phyloP scores from a whole-genome alignment of 768 basidiomycete species.

The Trametes villosa region DNA sequence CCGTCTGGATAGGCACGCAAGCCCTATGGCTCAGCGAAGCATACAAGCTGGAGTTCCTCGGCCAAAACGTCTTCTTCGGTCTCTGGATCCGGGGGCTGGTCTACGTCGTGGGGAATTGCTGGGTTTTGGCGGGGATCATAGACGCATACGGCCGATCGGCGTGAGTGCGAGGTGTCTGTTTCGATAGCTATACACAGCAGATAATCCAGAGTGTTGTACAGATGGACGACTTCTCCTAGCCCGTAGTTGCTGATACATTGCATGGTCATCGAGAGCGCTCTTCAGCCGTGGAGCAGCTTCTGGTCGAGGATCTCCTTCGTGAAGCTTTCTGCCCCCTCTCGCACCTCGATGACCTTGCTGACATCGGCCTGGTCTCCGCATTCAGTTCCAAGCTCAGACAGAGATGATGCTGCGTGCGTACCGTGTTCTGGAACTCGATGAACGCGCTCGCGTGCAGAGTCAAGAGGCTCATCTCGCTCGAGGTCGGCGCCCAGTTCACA shows the following conservation, averaged over 20 bases:
- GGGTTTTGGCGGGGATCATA: conserved; percentile 76
- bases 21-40: conserved; percentile 91
- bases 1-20: conserved; percentile 78
- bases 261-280: neutral
- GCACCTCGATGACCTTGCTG: conserved; percentile 78
- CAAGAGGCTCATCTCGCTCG: conserved; percentile 73
- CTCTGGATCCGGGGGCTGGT: conserved; percentile 81
- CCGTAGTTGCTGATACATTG: neutral
- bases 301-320: conserved; percentile 74
- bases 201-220: conserved; percentile 15
- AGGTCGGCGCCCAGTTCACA: conserved; percentile 85
- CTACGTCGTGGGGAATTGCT: conserved; percentile 77
- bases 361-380: conserved; percentile 60
- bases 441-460: conserved; percentile 84
- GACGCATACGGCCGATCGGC: conserved; percentile 40
- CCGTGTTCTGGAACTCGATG: conserved; percentile 78
- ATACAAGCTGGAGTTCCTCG: conserved; percentile 89
- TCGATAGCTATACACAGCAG: conserved; percentile 14
- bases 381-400: neutral
- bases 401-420: conserved; percentile 41
- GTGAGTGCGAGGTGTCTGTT: neutral
- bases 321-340: conserved; percentile 81
- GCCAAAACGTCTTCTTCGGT: conserved; percentile 67
- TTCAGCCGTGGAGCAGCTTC: conserved; percentile 44
- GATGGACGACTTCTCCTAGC: conserved; percentile 1